These are phyloP conservation scores for Pseudognaphalium luteoalbum DNA, from an alignment of 129 eudicot species.

Conservation along the genomic window DNA sequence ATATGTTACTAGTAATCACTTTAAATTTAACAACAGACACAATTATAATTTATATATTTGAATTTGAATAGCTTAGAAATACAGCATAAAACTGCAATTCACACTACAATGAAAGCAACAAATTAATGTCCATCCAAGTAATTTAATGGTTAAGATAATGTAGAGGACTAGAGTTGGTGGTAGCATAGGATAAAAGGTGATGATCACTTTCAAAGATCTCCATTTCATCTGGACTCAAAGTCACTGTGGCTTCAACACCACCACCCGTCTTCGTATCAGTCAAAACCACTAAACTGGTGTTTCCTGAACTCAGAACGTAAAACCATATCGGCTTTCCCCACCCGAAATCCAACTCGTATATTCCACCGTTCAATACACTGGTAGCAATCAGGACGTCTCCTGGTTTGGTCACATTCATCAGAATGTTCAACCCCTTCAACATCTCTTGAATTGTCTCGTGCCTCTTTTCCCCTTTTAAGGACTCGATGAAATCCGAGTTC, in stretches of 20 bases:
- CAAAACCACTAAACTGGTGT: background rate
- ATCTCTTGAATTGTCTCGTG: background rate
- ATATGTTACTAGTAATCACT: too few relatives aligned
- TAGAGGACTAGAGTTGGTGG: background rate
- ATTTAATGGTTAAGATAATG: background rate
- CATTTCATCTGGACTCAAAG: background rate
- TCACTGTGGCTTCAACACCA: background rate
- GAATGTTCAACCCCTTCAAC: background rate
- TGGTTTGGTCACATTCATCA: background rate
- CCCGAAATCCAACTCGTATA: background rate
- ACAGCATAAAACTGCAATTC: too few relatives aligned
- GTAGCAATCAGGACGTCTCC: background rate
- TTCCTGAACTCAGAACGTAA: background rate
- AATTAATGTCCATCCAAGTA: background rate
- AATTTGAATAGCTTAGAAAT: too few relatives aligned
- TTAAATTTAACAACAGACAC: too few relatives aligned
- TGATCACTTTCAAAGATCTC: background rate
- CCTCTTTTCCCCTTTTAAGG: constrained; percentile 4
- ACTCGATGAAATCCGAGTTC: constrained; percentile 1
- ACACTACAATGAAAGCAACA: too few relatives aligned
- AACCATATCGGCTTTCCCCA: background rate
- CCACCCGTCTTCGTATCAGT: background rate
- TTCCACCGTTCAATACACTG: background rate
- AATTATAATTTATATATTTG: too few relatives aligned
- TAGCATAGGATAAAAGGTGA: background rate